A percentile compares a stretch with the other conserved stretches of the same genome.
Conservation (phyloP, 179 eudicot genomes). For the Sideroxylon spinosum region DNA sequence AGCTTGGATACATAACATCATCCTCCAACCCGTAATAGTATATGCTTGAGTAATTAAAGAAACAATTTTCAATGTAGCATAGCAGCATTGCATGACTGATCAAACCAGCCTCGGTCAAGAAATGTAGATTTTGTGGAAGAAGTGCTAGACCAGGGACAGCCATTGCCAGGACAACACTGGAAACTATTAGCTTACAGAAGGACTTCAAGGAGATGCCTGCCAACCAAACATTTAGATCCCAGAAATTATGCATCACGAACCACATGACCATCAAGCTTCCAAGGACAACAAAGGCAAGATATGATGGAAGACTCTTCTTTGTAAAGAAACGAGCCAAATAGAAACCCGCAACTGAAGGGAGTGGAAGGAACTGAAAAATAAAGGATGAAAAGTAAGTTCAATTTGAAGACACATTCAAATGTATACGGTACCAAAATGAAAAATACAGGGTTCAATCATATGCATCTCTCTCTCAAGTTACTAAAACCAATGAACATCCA, state of each 20-base stretch:
- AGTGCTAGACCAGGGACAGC: conserved; percentile 86
- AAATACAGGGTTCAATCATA: neutral
- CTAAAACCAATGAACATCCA: neutral
- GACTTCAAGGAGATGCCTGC: conserved; percentile 95
- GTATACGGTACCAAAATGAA: neutral
- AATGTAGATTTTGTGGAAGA: conserved; percentile 68
- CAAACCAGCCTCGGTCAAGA: conserved; percentile 72
- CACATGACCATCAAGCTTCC: conserved; percentile 89
- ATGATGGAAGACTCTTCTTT: conserved; percentile 79
- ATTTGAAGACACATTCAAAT: neutral
- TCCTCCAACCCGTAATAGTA: conserved; percentile 87
- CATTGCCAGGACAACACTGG: conserved; percentile 76
- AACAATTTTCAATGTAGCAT: conserved; percentile 84
- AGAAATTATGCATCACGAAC: conserved; percentile 92
- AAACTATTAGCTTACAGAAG: conserved; percentile 85
- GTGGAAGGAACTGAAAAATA: conserved; percentile 81
- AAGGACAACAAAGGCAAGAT: conserved; percentile 79
- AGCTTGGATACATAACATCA: conserved; percentile 95
- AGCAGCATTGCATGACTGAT: conserved; percentile 76
- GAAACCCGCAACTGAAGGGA: conserved; percentile 81
- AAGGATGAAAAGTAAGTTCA: conserved; percentile 13
- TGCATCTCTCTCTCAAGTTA: neutral
- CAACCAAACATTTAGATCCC: conserved; percentile 97
- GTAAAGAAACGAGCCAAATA: conserved; percentile 84
- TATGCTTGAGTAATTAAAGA: conserved; percentile 78